These are phyloP conservation scores for Biscogniauxia sp. DNA, from an alignment of 2,329 filamentous ascomycete genomes.

Conservation along the genomic window DNA sequence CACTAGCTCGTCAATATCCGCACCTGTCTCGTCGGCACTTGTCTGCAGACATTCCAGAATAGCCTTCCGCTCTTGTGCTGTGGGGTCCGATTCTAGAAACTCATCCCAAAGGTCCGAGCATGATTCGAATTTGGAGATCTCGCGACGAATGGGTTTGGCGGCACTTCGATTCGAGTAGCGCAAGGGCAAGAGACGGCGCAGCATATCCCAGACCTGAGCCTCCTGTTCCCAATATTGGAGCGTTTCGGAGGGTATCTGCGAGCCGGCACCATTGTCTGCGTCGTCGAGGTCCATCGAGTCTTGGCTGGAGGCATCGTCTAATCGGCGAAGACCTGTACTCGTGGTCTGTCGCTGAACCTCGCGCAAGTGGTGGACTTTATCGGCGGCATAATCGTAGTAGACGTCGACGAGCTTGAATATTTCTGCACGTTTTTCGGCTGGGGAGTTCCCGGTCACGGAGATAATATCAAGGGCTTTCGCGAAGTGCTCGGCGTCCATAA, in stretches of 20 bases:
- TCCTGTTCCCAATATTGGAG: constrained; percentile 74
- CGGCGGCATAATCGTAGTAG: constrained; percentile 58
- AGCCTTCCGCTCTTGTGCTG: constrained; percentile 73
- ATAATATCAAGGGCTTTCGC: constrained; percentile 80
- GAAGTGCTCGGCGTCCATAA: constrained; percentile 80
- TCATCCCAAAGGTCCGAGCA: constrained; percentile 55
- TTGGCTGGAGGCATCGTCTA: constrained; percentile 36
- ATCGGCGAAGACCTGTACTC: constrained; percentile 27
- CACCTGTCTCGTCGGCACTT: constrained; percentile 63
- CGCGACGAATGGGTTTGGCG: constrained; percentile 36
- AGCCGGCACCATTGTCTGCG: constrained; percentile 35
- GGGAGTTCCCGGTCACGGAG: constrained; percentile 46
- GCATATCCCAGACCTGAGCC: constrained; percentile 84
- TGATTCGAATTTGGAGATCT: constrained; percentile 29
- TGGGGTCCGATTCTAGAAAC: constrained; percentile 70
- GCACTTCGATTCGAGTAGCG: constrained; percentile 50
- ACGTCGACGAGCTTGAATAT: constrained; percentile 66
- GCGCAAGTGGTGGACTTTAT: constrained; percentile 43
- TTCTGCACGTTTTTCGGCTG: constrained; percentile 58
- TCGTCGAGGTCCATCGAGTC: constrained; percentile 59
- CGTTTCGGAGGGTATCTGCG: constrained; percentile 36
- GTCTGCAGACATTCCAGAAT: constrained; percentile 85
- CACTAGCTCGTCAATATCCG: constrained; percentile 73
- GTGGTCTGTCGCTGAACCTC: constrained; percentile 39
- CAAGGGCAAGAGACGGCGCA: constrained; percentile 71